These are phyloP conservation scores for Colletotrichum australisinense DNA, from an alignment of 2,329 filamentous ascomycete species.

Conservation along the genomic window DNA sequence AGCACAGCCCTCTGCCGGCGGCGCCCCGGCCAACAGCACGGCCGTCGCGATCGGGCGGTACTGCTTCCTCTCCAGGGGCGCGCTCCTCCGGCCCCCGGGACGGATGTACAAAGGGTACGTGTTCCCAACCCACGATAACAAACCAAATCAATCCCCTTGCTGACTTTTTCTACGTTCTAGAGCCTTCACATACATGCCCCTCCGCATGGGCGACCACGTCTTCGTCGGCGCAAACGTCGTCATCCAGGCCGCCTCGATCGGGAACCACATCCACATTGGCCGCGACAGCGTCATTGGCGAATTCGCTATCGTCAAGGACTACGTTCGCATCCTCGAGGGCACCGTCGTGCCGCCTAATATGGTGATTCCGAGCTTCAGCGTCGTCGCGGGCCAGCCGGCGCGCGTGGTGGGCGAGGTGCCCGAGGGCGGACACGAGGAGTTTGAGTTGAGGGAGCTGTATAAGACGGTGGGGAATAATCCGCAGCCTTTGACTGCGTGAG, in stretches of 20 bases:
- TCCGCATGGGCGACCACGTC: conserved; percentile 94
- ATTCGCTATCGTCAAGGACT: conserved; percentile 94
- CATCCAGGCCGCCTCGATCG: conserved; percentile 85
- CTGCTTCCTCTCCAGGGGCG: conserved; percentile 85
- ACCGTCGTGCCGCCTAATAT: conserved; percentile 87
- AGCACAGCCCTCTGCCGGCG: conserved; percentile 55
- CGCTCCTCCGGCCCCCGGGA: conserved; percentile 84
- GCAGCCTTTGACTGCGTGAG: conserved; percentile 39
- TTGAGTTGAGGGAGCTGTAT: conserved; percentile 73
- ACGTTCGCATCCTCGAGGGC: conserved; percentile 86
- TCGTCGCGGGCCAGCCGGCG: conserved; percentile 87
- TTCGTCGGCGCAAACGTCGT: conserved; percentile 83
- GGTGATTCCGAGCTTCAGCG: conserved; percentile 91
- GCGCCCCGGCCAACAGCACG: conserved; percentile 63
- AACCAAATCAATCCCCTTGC: too few relatives aligned
- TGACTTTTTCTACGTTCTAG: conserved; percentile 43
- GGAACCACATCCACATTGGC: conserved; percentile 88
- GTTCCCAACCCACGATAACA: neutral
- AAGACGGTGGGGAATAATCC: conserved; percentile 72
- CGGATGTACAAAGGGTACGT: conserved; percentile 79
- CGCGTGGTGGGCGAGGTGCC: conserved; percentile 84
- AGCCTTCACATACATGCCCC: conserved; percentile 82
- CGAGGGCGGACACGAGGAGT: conserved; percentile 74
- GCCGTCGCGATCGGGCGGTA: conserved; percentile 92
- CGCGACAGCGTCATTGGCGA: conserved; percentile 81